Percentiles rank a stretch among this genome's conserved stretches.
phyloP scores from a whole-genome alignment of 176 grass and related monocot genomes.

The Thinopyrum elongatum region DNA sequence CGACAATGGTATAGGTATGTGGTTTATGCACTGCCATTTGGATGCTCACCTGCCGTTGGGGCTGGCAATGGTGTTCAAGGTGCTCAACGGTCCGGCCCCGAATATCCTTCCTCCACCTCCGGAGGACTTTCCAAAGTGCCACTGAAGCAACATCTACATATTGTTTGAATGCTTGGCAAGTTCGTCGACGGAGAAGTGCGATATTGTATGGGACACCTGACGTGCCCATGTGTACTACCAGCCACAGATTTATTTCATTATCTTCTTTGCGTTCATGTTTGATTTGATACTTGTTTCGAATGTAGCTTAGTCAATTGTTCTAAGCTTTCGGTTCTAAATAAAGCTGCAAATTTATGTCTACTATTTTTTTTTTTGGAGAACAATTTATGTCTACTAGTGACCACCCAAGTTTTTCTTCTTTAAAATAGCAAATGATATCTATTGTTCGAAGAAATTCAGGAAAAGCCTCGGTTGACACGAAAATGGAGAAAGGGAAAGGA shows the following conservation, averaged over 20 bases:
- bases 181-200: background rate
- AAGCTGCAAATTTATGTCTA: background rate
- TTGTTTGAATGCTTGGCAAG: background rate
- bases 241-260: background rate
- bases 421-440: too few relatives aligned
- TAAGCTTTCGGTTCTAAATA: background rate
- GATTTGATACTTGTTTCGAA: background rate
- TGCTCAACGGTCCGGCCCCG: slow-evolving; percentile 35
- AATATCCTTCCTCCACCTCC: slow-evolving; percentile 47
- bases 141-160: background rate
- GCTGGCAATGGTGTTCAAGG: slow-evolving; percentile 56
- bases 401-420: too few relatives aligned
- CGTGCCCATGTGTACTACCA: background rate
- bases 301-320: background rate
- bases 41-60: slow-evolving; percentile 50
- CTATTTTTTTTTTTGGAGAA: too few relatives aligned
- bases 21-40: slow-evolving; percentile 73
- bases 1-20: slow-evolving; percentile 16
- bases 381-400: too few relatives aligned
- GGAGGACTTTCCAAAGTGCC: slow-evolving; percentile 37
- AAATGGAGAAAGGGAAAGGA: too few relatives aligned
- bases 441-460: too few relatives aligned
- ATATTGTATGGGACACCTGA: too few relatives aligned
- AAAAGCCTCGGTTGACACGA: too few relatives aligned
- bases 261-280: background rate